These are phyloP conservation scores for Dunaliella primolecta DNA, from an alignment of 139 green algal species.

Conservation along the genomic window DNA sequence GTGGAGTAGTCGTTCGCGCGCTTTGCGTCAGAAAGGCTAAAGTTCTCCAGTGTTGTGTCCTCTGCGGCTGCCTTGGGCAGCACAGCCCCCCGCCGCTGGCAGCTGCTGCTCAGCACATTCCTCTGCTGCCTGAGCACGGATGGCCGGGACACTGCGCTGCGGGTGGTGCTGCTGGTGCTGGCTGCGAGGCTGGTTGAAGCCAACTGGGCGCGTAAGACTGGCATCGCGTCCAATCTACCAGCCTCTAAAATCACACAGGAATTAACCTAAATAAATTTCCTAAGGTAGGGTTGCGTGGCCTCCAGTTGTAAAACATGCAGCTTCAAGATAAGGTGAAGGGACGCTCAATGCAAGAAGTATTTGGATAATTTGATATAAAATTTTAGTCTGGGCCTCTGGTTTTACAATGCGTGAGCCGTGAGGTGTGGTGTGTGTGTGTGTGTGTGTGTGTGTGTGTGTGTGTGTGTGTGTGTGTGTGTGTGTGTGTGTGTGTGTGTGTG, in stretches of 20 bases:
- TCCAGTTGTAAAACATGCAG: too few species aligned
- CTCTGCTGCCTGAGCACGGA: background rate
- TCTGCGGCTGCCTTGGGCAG: background rate
- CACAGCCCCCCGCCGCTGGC: too few species aligned
- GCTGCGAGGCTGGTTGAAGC: too few species aligned
- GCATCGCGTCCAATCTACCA: background rate
- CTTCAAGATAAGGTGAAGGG: too few species aligned
- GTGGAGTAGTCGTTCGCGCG: conserved; percentile 42
- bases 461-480: background rate
- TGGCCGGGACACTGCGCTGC: background rate
- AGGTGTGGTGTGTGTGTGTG: background rate
- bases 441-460: background rate
- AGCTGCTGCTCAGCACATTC: background rate
- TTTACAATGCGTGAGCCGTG: too few species aligned
- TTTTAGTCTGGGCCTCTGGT: too few species aligned
- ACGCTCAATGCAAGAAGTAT: too few species aligned
- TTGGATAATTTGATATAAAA: too few species aligned
- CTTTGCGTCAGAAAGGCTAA: conserved; percentile 39
- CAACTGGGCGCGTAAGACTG: too few species aligned
- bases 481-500: background rate
- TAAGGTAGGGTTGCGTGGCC: too few species aligned
- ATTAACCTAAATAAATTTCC: too few species aligned
- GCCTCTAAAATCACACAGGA: background rate
- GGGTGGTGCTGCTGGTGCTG: background rate
- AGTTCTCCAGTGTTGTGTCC: conserved; percentile 3